Base-by-base conservation (phyloP, 1,284 basidiomycete genomes). In the Trichosporon sp. region DNA sequence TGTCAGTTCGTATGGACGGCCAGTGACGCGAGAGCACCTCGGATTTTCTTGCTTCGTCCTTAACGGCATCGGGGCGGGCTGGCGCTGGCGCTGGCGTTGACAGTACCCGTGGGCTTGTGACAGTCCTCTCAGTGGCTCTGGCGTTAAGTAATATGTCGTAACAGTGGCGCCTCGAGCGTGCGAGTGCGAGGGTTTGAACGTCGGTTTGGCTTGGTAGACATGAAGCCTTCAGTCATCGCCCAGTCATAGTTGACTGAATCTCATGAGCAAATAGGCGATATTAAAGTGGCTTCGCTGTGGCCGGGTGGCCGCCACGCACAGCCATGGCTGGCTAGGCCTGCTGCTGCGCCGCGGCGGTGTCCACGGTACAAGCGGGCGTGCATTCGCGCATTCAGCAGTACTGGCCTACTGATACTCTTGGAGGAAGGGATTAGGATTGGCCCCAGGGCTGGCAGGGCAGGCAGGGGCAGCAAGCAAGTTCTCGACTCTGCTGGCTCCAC, bases 91-190 rank as follows among this genome's bases (percentile, higher is more conserved):
- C 40, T 43, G 10, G 40, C 12, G 35, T 26, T 26, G 26, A 26
- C 26, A 26, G 40, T 43, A 43, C 11, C 11, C 11, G 40, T 43
- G 16, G 43, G 43, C 8, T 10, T 40, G 43, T 4, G 43, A n/a
- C 16, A n/a, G 43, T n/a, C 43, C n/a, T n/a, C 16, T 19, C 19
- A 54, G n/a, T 19, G 21, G 21, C 51, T 8, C n/a, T 54, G 21
- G 51, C 51, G n/a, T 26, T 54, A 21, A 54, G 51, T 54, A 54
- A 19, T 54, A 54, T 54, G 19, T 54, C 51, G 51, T 26, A 54
- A 54, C 21, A 2, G 7, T 21, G 51, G 51, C 51, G 51, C 19
- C 43, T 46, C 43, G 43, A n/a, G 43, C 43, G 10, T 43, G 16
- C 43, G 16, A 46, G 16, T 14, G 43, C 43, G 16, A 46, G 16